These are phyloP conservation scores for Penicillium argentinense DNA, from an alignment of 495 filamentous ascomycete species.

Conservation along the genomic window DNA sequence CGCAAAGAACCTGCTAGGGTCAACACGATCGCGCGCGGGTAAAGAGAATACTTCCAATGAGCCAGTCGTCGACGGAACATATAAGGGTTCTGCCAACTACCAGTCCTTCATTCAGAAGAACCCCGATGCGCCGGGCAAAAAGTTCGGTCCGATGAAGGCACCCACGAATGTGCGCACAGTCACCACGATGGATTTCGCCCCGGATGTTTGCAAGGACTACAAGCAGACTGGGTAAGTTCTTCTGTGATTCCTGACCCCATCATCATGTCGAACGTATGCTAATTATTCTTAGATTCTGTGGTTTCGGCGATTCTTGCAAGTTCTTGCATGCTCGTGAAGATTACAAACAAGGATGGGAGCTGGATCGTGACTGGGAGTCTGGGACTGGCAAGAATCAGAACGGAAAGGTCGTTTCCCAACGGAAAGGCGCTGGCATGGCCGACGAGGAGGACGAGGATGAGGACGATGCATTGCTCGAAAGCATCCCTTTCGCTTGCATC, in stretches of 20 bases:
- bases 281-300: conserved; percentile 54
- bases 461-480: conserved; percentile 72
- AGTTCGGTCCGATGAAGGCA: conserved; percentile 84
- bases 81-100: conserved; percentile 73
- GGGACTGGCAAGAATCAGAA: conserved; percentile 66
- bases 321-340: conserved; percentile 85
- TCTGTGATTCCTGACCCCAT: neutral
- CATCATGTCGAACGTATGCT: neutral
- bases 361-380: conserved; percentile 91
- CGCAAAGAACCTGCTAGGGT: conserved; percentile 63
- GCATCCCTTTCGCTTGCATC: conserved; percentile 93
- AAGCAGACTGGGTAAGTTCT: conserved; percentile 69
- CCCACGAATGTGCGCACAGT: conserved; percentile 88
- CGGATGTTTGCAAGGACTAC: conserved; percentile 96
- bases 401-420: conserved; percentile 62
- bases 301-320: conserved; percentile 75
- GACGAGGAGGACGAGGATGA: conserved; percentile 59
- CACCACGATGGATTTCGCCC: conserved; percentile 86
- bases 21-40: conserved; percentile 44
- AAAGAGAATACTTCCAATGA: conserved; percentile 18
- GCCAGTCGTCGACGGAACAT: conserved; percentile 60
- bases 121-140: conserved; percentile 68
- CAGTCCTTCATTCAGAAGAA: conserved; percentile 77
- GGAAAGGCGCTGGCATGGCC: conserved; percentile 42
- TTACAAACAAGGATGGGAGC: conserved; percentile 91